Percentiles rank a stretch among this genome's conserved stretches.
Conservation (phyloP, 169 alveolate genomes). For the Cryptosporidium muris region DNA sequence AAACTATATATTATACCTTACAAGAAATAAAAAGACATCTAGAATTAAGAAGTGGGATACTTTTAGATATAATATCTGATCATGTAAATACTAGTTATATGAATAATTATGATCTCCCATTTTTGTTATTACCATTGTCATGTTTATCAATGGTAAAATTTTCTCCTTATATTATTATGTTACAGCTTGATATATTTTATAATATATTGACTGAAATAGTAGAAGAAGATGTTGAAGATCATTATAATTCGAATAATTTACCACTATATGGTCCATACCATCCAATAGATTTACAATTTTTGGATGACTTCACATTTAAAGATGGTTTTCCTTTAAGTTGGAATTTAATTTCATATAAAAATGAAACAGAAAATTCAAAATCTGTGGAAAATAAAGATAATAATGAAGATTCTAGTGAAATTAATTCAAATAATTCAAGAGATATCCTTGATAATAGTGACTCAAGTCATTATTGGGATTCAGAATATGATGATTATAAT, state of each 20-base stretch:
- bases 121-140: constrained; percentile 51
- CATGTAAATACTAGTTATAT: not conserved
- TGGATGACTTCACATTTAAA: constrained; percentile 52
- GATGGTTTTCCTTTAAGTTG: constrained; percentile 61
- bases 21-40: constrained; percentile 29
- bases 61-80: not conserved
- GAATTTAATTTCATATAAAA: constrained; percentile 10
- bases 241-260: not conserved
- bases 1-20: constrained; percentile 52
- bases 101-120: constrained; percentile 38
- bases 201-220: constrained; percentile 47
- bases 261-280: constrained; percentile 64
- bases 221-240: constrained; percentile 36
- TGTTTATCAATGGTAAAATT: constrained; percentile 51
- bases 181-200: constrained; percentile 44
- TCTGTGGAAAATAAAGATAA: not conserved
- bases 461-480: not conserved
- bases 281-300: constrained; percentile 45
- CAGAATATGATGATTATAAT: not conserved
- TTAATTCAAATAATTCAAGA: not conserved
- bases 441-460: too few relatives aligned
- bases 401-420: not conserved
- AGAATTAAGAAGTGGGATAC: constrained; percentile 33
- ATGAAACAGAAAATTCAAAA: not conserved
- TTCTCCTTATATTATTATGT: constrained; percentile 57